These are phyloP conservation scores for Litchi chinensis DNA, from an alignment of 345 rosid genomes.

Conservation along the genomic window DNA sequence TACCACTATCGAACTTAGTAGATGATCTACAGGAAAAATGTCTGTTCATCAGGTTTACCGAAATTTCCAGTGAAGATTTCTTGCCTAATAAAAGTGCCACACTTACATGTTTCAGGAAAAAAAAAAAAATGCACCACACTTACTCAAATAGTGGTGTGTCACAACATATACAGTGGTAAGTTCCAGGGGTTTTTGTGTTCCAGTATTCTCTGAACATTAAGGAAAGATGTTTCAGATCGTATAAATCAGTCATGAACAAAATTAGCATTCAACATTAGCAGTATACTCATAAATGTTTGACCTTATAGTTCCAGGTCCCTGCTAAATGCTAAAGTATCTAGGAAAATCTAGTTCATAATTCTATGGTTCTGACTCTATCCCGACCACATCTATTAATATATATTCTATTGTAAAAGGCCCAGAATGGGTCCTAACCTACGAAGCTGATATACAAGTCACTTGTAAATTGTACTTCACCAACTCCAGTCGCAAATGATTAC, in stretches of 20 bases:
- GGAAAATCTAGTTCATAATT: not conserved
- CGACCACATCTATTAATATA: not conserved
- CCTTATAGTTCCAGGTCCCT: not conserved
- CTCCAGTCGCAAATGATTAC: not conserved
- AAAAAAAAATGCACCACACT: slow-evolving; percentile 19
- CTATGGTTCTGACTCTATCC: not conserved
- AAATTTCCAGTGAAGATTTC: not conserved
- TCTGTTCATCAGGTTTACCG: not conserved
- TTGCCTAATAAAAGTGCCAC: not conserved
- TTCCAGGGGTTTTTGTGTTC: slow-evolving; percentile 78
- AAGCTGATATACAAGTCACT: not conserved
- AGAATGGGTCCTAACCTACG: not conserved
- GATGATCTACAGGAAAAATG: slow-evolving; percentile 57
- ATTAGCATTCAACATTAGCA: not conserved
- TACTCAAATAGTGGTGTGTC: slow-evolving; percentile 81
- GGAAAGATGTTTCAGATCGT: not conserved
- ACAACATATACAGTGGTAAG: slow-evolving; percentile 87
- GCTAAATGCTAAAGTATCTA: not conserved
- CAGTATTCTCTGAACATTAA: slow-evolving; percentile 66
- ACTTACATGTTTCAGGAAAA: too few species aligned
- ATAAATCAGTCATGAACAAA: not conserved
- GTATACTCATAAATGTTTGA: not conserved
- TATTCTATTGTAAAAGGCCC: not conserved
- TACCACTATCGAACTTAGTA: slow-evolving; percentile 96
- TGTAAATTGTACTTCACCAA: not conserved